Base-by-base conservation (phyloP, 2,329 filamentous ascomycete genomes). In the Colletotrichum nymphaeae region DNA sequence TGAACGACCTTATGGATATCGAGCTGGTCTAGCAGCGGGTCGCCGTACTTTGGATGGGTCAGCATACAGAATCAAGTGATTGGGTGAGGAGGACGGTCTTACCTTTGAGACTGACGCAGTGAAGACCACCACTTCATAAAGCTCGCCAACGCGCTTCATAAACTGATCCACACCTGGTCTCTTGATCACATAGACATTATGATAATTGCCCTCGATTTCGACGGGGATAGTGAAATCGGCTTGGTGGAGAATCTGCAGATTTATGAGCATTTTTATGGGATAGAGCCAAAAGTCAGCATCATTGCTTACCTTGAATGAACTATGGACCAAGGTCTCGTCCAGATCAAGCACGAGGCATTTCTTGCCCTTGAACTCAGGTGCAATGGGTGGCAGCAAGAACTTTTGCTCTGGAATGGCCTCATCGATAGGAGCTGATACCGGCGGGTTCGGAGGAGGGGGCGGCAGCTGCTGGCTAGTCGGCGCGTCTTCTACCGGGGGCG, bases 131-230 rank as follows among this genome's bases (percentile, higher is more conserved):
- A 99, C 96, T 85, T 99, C 97, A 80, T 98, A 99, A 63, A 99
- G 88, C 84, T 99, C 97, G 63, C 97, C 97, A 46, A 99, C 95
- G 73, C 97, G 89, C 88, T 98, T 98, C 95, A 99, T 98, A 84
- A 99, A 99, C 76, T 97, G 93, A 81, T 99, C 97, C 24, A 99
- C 97, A 67, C 97, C 97, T n/a, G 97, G 97, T 79, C 97, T 92
- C 86, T 99, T 99, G 83, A 99, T 99, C 76, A 99, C 97, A 81
- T 99, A 99, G 67, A 99, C 97, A 80, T 99, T 99, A 85, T 99
- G 97, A 81, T 97, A 98, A 83, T 98, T 97, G 69, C 97, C 97
- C 86, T 99, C 97, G 76, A 99, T 99, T 80, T 99, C 97, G 35
- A 99, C 97, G 0, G 97, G 97, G 81, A 99, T 98, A 6, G 97